Evolutionary conservation across 257 asterid species (phyloP), one percentile per base, ranked within the genome.

Genomic region (Euphrasia confusa): DNA sequence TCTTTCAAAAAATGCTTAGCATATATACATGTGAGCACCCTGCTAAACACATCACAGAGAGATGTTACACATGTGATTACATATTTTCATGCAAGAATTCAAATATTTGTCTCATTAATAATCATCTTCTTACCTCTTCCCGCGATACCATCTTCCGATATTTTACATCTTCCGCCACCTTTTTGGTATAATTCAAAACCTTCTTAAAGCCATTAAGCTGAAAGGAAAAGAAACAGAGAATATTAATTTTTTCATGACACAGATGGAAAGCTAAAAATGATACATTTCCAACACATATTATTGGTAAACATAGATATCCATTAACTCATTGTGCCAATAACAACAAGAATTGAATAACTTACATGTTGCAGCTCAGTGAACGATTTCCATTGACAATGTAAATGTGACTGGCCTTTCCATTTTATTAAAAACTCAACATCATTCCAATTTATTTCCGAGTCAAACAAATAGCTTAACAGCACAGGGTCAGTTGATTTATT

Each of bases 151-250:
- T 67, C 81, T 77, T 87, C 73, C 99, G 88, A 74, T 89, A 84
- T 76, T 74, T 87, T 63, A 89, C 90, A 73, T 93, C 99, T 72
- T 85, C 97, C 77, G 68, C 81, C 70, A 89, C 96, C 67, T 77
- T 93, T 76, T 89, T 89, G 65, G 95, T 82, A 78, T 87, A 93
- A 78, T 93, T 93, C 78, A 93, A 68, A 66, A 93, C 99, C 92
- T 93, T 93, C 83, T 93, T 93, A 78, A 85, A 93, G 63, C 99
- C 99, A 83, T 96, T 93, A 72, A 89, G 97, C 99, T 93, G 95
- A 77, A 80, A 37, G 42, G 2, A 42, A 71, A 79, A 70, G 58
- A 62, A 80, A 66, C 70, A n/a, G 47, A 58, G 54, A 66, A 55
- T 27, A 60, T 47, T 63, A 79, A 39, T 54, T 66, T 48, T 50